Percentiles rank a stretch among this genome's conserved stretches.
phyloP scores from a whole-genome alignment of 2,329 filamentous ascomycete genomes.

The Diaporthe batatas region DNA sequence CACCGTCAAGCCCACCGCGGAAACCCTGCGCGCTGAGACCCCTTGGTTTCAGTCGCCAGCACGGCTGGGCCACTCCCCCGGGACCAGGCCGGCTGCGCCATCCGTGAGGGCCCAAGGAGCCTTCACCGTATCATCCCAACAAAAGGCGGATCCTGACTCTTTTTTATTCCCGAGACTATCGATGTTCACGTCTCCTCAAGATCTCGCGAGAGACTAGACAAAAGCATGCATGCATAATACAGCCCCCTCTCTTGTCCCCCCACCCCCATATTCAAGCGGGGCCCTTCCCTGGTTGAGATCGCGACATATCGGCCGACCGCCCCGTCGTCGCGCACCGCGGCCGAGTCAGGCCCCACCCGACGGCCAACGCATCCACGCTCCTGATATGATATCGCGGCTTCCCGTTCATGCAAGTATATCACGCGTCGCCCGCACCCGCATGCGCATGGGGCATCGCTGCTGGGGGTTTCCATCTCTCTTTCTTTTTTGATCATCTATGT shows the following conservation, averaged over 20 bases:
- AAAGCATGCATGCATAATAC: too few relatives aligned
- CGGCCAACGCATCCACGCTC: constrained; percentile 6
- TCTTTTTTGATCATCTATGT: not conserved
- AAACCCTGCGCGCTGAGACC: constrained; percentile 3
- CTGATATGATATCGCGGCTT: constrained; percentile 14
- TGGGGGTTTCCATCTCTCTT: not conserved
- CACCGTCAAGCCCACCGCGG: too few relatives aligned
- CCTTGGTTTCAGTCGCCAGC: constrained; percentile 15
- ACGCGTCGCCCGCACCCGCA: not conserved
- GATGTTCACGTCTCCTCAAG: not conserved
- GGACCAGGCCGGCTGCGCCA: not conserved
- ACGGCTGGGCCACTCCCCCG: constrained; percentile 25
- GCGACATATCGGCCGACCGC: constrained; percentile 20
- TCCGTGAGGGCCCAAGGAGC: too few relatives aligned
- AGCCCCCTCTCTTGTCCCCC: too few relatives aligned
- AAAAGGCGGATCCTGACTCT: not conserved
- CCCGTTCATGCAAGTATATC: constrained; percentile 12
- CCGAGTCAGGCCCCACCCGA: constrained; percentile 16
- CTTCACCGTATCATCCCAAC: too few relatives aligned
- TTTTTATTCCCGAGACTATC: not conserved
- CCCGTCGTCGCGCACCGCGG: too few relatives aligned
- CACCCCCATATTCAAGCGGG: not conserved
- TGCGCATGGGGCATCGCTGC: constrained; percentile 14
- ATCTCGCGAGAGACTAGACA: too few relatives aligned
- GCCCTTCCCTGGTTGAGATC: not conserved